Evolutionary conservation across 768 basidiomycete species (phyloP), one percentile per base, ranked within the genome.

Genomic region (Auriscalpium orientale): DNA sequence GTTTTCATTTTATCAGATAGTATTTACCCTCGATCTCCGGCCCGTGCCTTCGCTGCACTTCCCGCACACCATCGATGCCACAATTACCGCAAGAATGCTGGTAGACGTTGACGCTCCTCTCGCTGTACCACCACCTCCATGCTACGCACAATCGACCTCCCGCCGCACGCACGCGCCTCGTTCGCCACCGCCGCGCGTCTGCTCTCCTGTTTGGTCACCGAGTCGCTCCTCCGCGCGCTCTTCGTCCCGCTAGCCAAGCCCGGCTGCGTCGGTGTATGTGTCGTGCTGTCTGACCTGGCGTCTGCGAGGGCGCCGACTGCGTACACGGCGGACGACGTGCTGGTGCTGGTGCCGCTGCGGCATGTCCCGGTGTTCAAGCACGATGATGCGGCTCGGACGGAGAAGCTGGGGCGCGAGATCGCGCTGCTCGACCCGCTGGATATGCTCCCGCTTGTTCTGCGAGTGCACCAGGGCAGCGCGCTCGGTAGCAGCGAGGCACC

Each of bases 171-270:
- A 5, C 58, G 62, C 35, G 80, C 80, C 38, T 66, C 71, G 20
- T 80, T 81, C 60, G 76, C 77, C 10, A 75, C 75, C 37, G 67
- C 73, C 22, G 70, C 79, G 13, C 77, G 82, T 28, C 64, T 83
- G 4, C 59, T 82, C n/a, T 81, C 80, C 34, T 81, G 79, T 61
- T 72, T 83, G 8, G 79, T 82, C 53, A 80, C 81, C 1, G 81
- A 82, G 65, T 80, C 80, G 8, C 70, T 82, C 10, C 71, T 76
- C 12, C 69, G 69, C 9, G 79, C 79, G 3, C 64, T 79, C 40
- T 83, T 78, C 61, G 63, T 76, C 58, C 70, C 77, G n/a, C 62
- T 76, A 11, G 51, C 64, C 15, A 67, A 64, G 1, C 61, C 71
- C 2, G 67, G 70, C 47, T 66, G 68, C 6, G 66, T 66, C 33